Conservation (phyloP, 1,284 basidiomycete species). For the Trichosporon inkin region DNA sequence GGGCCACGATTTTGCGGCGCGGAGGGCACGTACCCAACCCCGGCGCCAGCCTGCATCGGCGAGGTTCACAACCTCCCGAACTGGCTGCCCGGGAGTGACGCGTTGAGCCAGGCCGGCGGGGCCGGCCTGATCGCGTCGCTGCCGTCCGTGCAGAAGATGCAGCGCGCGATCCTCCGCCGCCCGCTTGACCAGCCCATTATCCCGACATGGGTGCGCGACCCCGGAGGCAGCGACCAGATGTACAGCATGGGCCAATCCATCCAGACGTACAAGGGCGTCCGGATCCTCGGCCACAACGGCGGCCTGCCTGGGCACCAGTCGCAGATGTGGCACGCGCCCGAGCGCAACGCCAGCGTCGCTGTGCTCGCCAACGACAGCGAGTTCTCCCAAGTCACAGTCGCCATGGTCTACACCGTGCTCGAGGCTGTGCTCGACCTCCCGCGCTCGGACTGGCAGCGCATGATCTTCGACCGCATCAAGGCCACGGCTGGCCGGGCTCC, state of each 20-base stretch:
- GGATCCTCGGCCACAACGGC: conserved; percentile 15
- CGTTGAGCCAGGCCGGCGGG: neutral
- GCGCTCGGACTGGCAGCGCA: neutral
- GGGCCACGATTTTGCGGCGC: conserved; percentile 26
- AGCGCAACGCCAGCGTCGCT: conserved; percentile 11
- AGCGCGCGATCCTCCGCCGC: neutral
- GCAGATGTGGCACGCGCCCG: conserved; percentile 16
- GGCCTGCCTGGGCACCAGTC: conserved; percentile 16
- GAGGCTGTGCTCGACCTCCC: neutral
- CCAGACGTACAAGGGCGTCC: neutral
- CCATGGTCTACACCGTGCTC: neutral
- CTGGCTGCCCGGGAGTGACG: neutral
- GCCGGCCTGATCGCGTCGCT: neutral
- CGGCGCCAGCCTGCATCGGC: neutral
- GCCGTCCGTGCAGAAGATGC: neutral
- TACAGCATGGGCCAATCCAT: neutral
- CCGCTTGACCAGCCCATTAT: neutral
- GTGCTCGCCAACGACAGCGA: conserved; percentile 21
- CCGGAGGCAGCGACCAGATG: neutral
- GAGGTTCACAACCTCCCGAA: neutral
- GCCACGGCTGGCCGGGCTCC: neutral
- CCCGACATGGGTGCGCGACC: neutral
- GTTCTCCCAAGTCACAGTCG: neutral
- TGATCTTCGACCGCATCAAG: neutral
- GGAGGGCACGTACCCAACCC: neutral